Evolutionary conservation across 2,329 filamentous ascomycete genomes (phyloP).

Genomic region (Penicillium sp.): DNA sequence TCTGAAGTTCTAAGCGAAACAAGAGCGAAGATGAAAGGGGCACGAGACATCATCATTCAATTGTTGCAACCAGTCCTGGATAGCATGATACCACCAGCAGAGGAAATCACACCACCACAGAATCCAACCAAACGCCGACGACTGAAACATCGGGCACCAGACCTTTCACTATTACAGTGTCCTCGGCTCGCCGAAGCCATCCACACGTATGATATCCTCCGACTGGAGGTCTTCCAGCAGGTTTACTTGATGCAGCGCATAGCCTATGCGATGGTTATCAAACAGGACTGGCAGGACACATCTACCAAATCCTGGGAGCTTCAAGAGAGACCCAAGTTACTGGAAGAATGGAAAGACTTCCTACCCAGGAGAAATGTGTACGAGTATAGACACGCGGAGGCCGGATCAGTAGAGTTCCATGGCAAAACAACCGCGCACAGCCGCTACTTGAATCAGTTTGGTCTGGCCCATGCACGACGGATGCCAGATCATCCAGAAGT

Average conservation of each 20-base stretch:
- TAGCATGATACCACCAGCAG: background rate
- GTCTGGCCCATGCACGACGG: slow-evolving; percentile 11
- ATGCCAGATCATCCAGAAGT: background rate
- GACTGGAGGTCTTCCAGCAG: slow-evolving; percentile 33
- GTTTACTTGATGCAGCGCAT: slow-evolving; percentile 23
- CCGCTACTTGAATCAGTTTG: slow-evolving; percentile 4
- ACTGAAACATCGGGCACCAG: background rate
- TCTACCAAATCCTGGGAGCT: slow-evolving; percentile 30
- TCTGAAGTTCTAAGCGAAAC: slow-evolving; percentile 34
- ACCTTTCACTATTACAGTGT: slow-evolving; percentile 21
- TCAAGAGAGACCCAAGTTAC: slow-evolving; percentile 42
- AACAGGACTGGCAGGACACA: slow-evolving; percentile 14
- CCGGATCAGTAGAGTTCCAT: slow-evolving; percentile 43
- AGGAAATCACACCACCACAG: background rate
- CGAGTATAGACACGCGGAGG: slow-evolving; percentile 37
- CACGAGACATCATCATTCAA: slow-evolving; percentile 26
- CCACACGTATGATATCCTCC: slow-evolving; percentile 34
- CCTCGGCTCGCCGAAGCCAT: slow-evolving; percentile 32
- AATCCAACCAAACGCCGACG: background rate
- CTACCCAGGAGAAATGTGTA: slow-evolving; percentile 34
- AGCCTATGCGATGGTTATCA: slow-evolving; percentile 4
- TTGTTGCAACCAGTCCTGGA: slow-evolving; percentile 20
- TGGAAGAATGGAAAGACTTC: slow-evolving; percentile 52
- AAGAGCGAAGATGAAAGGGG: slow-evolving; percentile 26
- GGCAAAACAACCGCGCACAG: slow-evolving; percentile 25